phyloP scores from a whole-genome alignment of 768 basidiomycete genomes.

The Tricholoma terreum region DNA sequence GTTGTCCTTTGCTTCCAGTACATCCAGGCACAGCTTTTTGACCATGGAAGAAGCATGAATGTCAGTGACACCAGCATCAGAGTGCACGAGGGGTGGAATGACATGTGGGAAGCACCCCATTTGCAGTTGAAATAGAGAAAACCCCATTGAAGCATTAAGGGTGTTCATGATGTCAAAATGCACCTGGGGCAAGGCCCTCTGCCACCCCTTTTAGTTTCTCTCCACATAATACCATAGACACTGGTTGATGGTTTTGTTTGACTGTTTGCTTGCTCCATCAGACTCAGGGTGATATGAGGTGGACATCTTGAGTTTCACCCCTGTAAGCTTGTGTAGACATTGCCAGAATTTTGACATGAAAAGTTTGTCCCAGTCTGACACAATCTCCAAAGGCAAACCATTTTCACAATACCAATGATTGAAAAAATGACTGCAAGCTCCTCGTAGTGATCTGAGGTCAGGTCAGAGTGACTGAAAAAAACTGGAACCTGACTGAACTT shows the following conservation, averaged over 20 bases:
- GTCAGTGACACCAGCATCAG: not conserved
- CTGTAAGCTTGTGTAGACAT: not conserved
- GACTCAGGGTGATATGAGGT: conserved; percentile 37
- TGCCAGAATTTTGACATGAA: conserved; percentile 11
- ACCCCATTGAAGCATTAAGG: conserved; percentile 21
- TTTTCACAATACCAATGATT: too few species aligned
- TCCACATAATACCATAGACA: conserved; percentile 19
- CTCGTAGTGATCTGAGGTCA: too few species aligned
- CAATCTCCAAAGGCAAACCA: conserved; percentile 10
- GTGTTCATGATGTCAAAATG: too few species aligned
- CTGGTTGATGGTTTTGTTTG: conserved; percentile 31
- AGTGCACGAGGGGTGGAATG: not conserved
- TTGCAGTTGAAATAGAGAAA: conserved; percentile 28
- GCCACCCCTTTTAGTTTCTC: conserved; percentile 32
- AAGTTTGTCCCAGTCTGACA: conserved; percentile 28
- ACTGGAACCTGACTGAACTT: too few species aligned
- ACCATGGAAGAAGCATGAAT: not conserved
- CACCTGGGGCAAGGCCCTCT: conserved; percentile 14
- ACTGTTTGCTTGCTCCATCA: conserved; percentile 29
- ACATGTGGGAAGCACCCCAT: conserved; percentile 11
- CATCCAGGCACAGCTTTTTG: conserved; percentile 1
- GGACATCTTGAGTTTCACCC: conserved; percentile 22
- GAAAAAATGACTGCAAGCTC: too few species aligned
- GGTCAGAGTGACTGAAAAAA: too few species aligned
- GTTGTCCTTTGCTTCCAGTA: conserved; percentile 5